phyloP scores from a whole-genome alignment of 192 early-diverging fungal species.

The Coemansia furcata region DNA sequence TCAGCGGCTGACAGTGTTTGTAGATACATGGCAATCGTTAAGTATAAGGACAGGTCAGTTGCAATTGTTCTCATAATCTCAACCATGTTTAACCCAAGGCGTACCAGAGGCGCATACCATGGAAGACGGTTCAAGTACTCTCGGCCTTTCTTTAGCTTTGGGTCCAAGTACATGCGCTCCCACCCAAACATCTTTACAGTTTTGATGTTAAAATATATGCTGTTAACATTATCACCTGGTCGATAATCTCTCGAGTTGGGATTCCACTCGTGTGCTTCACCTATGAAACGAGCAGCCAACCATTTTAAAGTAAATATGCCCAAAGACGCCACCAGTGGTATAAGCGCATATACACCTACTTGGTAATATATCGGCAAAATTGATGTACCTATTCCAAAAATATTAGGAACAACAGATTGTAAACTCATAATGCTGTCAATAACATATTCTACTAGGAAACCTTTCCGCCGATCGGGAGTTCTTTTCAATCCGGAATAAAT shows the following conservation, averaged over 20 bases:
- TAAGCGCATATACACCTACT: background rate
- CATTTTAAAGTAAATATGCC: background rate
- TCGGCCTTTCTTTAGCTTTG: background rate
- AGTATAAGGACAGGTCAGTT: background rate
- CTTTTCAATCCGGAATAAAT: background rate
- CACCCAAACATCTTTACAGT: slow-evolving; percentile 7
- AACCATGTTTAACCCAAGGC: background rate
- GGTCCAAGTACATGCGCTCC: background rate
- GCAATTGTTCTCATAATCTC: background rate
- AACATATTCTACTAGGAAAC: background rate
- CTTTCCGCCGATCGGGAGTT: background rate
- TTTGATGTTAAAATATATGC: background rate
- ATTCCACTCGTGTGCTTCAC: background rate
- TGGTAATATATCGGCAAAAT: background rate
- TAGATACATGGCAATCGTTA: background rate
- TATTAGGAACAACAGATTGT: background rate
- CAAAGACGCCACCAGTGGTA: background rate
- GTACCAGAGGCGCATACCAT: background rate
- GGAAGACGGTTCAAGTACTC: background rate
- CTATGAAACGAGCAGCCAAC: background rate
- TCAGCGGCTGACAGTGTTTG: background rate
- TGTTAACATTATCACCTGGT: background rate
- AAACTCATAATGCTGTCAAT: background rate
- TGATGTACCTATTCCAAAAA: background rate
- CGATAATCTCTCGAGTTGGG: background rate